A percentile compares a stretch with the other conserved stretches of the same genome.
Evolutionary conservation across 73 alveolate species (phyloP).

Genomic region (Stentor coeruleus): DNA sequence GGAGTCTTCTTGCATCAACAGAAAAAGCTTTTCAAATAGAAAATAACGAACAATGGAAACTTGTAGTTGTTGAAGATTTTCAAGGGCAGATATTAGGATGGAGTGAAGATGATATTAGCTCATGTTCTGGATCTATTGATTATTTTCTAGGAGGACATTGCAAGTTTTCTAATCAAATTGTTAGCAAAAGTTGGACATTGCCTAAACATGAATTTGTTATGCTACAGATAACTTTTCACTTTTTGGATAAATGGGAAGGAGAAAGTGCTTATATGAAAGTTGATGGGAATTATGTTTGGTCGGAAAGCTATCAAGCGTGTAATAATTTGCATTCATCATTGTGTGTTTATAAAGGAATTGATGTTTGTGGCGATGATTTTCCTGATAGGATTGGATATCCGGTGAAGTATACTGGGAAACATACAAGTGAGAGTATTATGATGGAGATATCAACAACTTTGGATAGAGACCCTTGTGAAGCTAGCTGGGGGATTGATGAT

Average conservation of each 20-base stretch:
- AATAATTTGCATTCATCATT: neutral
- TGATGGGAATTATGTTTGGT: neutral
- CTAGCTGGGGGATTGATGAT: conserved; percentile 55
- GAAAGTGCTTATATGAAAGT: conserved; percentile 53
- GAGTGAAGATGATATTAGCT: neutral
- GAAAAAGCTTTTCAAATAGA: neutral
- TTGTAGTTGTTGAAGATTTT: conserved; percentile 12
- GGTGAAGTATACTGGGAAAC: conserved; percentile 31
- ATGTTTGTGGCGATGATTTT: conserved; percentile 68
- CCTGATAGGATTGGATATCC: conserved; percentile 45
- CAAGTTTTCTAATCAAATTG: conserved; percentile 44
- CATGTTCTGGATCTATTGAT: neutral
- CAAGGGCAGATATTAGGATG: conserved; percentile 13
- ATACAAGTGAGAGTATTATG: conserved; percentile 38
- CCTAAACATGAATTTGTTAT: conserved; percentile 58
- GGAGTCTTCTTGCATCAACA: neutral
- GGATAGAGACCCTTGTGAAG: conserved; percentile 63
- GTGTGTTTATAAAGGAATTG: conserved; percentile 40
- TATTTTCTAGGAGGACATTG: conserved; percentile 65
- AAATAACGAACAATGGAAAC: conserved; percentile 21
- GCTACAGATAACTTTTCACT: conserved; percentile 60
- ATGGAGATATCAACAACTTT: conserved; percentile 58
- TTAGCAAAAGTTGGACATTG: conserved; percentile 49
- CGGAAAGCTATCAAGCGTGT: conserved; percentile 16
- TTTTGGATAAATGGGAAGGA: conserved; percentile 79